These are phyloP conservation scores for Athelia psychrophila DNA, from an alignment of 1,284 basidiomycete species.

Conservation along the genomic window DNA sequence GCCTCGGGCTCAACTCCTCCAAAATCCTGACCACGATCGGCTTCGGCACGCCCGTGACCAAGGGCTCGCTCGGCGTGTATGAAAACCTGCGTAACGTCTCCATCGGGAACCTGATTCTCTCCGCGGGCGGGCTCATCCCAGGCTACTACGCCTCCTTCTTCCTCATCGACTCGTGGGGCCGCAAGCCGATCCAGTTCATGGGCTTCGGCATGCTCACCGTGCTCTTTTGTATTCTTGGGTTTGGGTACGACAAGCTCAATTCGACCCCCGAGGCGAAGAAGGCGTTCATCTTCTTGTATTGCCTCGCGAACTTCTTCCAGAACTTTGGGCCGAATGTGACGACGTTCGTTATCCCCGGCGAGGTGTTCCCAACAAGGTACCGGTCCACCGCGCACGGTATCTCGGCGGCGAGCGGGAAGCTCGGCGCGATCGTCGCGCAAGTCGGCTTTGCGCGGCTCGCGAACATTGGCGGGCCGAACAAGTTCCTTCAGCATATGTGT, in stretches of 20 bases:
- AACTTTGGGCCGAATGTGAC: constrained; percentile 83
- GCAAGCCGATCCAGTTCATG: constrained; percentile 77
- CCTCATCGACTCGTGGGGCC: constrained; percentile 70
- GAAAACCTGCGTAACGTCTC: constrained; percentile 51
- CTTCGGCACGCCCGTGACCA: constrained; percentile 43
- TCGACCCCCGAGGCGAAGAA: constrained; percentile 48
- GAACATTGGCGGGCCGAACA: constrained; percentile 61
- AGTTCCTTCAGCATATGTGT: constrained; percentile 63
- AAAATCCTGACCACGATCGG: constrained; percentile 59
- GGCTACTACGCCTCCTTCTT: constrained; percentile 75
- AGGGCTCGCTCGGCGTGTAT: constrained; percentile 40
- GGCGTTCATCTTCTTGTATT: constrained; percentile 78
- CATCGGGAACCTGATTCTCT: constrained; percentile 67
- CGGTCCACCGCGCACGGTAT: constrained; percentile 85
- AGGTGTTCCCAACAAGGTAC: constrained; percentile 86
- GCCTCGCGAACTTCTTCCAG: constrained; percentile 73
- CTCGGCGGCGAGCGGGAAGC: constrained; percentile 79
- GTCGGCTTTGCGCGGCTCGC: constrained; percentile 73
- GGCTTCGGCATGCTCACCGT: constrained; percentile 71
- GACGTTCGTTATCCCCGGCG: constrained; percentile 81
- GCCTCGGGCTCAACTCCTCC: constrained; percentile 78
- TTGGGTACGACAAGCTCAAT: constrained; percentile 68
- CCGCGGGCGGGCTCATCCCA: constrained; percentile 69
- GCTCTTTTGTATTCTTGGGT: constrained; percentile 65
- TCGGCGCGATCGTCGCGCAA: constrained; percentile 83